Evolutionary conservation across 306 rosid genomes (phyloP), one percentile per base, ranked within the genome.

Genomic region (Ceratonia siliqua): DNA sequence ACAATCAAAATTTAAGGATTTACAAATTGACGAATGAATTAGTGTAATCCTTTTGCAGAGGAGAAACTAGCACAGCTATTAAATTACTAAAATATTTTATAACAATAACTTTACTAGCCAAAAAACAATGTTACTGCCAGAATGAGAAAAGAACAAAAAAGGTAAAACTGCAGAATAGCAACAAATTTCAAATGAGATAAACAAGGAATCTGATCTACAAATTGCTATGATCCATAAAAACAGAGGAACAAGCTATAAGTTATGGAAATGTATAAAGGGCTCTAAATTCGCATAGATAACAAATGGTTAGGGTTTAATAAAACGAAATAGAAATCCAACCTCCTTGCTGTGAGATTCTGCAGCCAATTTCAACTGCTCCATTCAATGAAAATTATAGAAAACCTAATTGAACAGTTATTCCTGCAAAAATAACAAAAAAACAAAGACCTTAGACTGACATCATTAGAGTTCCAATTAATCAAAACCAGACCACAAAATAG

Each of bases 351-450:
- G 87, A 89, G 87, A 81, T 79, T 86, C 84, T 75, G 82, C 69
- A 55, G 63, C 85, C 75, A 84, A 81, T 73, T 84, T 83, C 48
- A 36, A 69, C 84, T 79, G 92, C 78, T 88, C 89, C 96, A 93
- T 89, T 72, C 76, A 62, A 82, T 43, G 77, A 62, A 65, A 72
- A 49, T 58, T 55, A 24, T 53, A 78, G 14, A 74, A 79, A 72
- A 76, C 73, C 84, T 70, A 83, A 82, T 75, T 71, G 39, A 67
- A 72, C 68, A 86, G 77, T 18, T 24, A 66, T 61, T 42, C 87
- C 89, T 86, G 87, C 56, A 80, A 69, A 82, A 62, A 6, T 5
- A 35, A 8, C 1, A 62, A 12, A 17, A 61, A 61, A 76, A 72
- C 25, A 48, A 50, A 83, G 56, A 76, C 76, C 13, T 42, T 38